These are phyloP conservation scores for Microbotryum violaceum DNA, from an alignment of 1,284 basidiomycete species.

Conservation along the genomic window DNA sequence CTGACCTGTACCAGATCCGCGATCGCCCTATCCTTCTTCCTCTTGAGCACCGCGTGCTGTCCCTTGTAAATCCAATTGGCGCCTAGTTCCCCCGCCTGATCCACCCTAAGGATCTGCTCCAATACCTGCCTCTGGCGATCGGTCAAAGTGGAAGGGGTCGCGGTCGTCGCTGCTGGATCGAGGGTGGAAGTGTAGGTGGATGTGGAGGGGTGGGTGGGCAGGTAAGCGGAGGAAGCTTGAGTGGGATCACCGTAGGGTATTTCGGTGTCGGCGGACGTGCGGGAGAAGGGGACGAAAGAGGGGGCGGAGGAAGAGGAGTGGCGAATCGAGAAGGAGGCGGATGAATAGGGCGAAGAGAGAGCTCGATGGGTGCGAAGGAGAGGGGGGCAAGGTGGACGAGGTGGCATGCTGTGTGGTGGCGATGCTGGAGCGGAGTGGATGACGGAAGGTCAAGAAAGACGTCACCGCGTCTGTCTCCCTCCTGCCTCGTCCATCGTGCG, in stretches of 20 bases:
- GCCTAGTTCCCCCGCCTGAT: constrained; percentile 86
- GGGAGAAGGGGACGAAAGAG: constrained; percentile 21
- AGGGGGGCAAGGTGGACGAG: not conserved
- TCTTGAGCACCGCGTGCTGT: constrained; percentile 51
- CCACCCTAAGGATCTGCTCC: constrained; percentile 58
- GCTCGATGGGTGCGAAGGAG: not conserved
- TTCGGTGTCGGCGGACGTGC: constrained; percentile 28
- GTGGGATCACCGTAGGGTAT: constrained; percentile 24
- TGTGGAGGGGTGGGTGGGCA: not conserved
- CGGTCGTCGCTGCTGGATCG: constrained; percentile 34
- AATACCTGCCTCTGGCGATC: constrained; percentile 38
- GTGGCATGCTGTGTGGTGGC: no score
- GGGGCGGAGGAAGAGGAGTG: not conserved
- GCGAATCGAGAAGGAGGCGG: not conserved
- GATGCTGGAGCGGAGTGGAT: no score
- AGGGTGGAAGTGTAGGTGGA: constrained; percentile 3
- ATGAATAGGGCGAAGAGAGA: constrained; percentile 3
- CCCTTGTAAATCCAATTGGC: constrained; percentile 89
- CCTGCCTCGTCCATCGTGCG: no score
- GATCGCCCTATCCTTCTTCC: constrained; percentile 56
- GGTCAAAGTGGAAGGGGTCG: constrained; percentile 36
- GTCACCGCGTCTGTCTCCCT: no score
- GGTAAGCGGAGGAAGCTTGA: constrained; percentile 21
- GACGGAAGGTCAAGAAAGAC: no score
- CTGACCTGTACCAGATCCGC: constrained; percentile 67